Base-by-base conservation (phyloP, 2,329 filamentous ascomycete species). In the Metarhizium guizhouense region DNA sequence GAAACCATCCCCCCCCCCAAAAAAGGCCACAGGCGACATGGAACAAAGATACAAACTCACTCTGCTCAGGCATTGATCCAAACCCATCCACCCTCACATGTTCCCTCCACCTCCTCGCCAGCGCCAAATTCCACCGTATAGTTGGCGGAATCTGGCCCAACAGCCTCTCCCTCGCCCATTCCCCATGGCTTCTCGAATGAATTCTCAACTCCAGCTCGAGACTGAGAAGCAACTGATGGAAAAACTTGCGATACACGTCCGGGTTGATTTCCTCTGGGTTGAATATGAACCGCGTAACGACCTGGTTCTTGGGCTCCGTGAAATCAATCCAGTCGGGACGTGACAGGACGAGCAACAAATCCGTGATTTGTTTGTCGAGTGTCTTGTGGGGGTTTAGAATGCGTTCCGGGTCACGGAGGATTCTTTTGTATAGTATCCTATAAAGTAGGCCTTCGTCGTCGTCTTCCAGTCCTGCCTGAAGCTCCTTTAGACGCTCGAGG, bases 251-350 rank as follows among this genome's bases (percentile, higher is more conserved):
- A 62, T 86, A 87, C 57, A 78, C 76, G 18, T 74, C 70, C 49
- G 78, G 73, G 61, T 85, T 84, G 18, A 75, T 73, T 40, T 77
- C 74, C 55, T 77, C 74, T 13, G 77, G 76, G 61, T 86, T 81
- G 59, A 85, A 84, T 57, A 90, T 86, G 69, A 86, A 90, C 54
- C 84, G 83, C 3, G 87, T 87, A 29, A 86, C 82, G 25, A 90
- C 84, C 64, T 91, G 87, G 63, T 90, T 88, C 63, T 81, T 81
- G 4, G 80, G 80, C 40, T 77, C 74, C 32, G 85, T 86, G 62
- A 90, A 88, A 68, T 91, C 86, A 60, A 87, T 84, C 87, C 87
- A 90, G 56, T 83, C 78, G 0, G 80, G 76, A n/a, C 84, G 77
- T 1, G 84, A 85, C 11, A 91, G 72, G 0, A 86, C 85, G 61